A percentile compares a stretch with the other conserved stretches of the same genome.
These are phyloP conservation scores for Coniferiporia weirii DNA, from an alignment of 1,284 basidiomycete species.

Conservation along the genomic window DNA sequence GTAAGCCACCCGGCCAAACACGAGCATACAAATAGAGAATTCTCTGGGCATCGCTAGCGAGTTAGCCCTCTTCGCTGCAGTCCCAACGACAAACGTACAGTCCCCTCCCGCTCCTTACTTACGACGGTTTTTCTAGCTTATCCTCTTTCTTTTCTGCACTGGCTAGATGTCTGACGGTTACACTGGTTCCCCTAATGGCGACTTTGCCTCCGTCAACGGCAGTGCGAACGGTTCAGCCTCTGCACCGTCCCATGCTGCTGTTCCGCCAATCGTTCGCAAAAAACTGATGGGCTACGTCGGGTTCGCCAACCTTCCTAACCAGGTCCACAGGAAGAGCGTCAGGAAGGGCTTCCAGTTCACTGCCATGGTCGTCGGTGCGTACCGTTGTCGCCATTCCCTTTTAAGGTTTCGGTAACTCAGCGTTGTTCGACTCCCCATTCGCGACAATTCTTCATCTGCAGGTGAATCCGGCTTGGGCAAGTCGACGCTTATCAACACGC, in stretches of 20 bases:
- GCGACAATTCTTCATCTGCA: constrained; percentile 29
- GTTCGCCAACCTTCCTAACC: constrained; percentile 93
- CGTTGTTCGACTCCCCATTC: constrained; percentile 17
- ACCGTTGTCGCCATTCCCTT: constrained; percentile 23
- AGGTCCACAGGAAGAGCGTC: constrained; percentile 94
- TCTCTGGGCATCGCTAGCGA: not conserved
- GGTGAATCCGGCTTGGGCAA: constrained; percentile 97
- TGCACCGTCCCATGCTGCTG: constrained; percentile 35
- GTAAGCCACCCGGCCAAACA: not conserved
- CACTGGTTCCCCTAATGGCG: constrained; percentile 58
- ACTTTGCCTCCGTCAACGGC: constrained; percentile 50
- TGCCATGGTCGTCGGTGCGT: constrained; percentile 92
- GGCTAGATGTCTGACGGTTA: constrained; percentile 69
- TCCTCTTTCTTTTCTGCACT: constrained; percentile 24
- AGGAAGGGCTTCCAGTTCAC: constrained; percentile 97
- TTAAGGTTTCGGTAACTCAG: constrained; percentile 19
- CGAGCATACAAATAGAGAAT: not conserved
- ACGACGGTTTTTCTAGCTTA: constrained; percentile 16
- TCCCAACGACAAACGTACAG: constrained; percentile 18
- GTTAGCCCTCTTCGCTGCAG: constrained; percentile 12
- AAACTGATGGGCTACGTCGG: constrained; percentile 89
- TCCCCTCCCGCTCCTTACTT: constrained; percentile 17
- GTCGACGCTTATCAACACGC: constrained; percentile 95
- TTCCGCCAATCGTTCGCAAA: constrained; percentile 75
- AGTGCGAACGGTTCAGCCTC: constrained; percentile 56